Percentiles rank a stretch among this genome's conserved stretches.
These are phyloP conservation scores for Huntiella savannae DNA, from an alignment of 2,329 filamentous ascomycete genomes.

Conservation along the genomic window DNA sequence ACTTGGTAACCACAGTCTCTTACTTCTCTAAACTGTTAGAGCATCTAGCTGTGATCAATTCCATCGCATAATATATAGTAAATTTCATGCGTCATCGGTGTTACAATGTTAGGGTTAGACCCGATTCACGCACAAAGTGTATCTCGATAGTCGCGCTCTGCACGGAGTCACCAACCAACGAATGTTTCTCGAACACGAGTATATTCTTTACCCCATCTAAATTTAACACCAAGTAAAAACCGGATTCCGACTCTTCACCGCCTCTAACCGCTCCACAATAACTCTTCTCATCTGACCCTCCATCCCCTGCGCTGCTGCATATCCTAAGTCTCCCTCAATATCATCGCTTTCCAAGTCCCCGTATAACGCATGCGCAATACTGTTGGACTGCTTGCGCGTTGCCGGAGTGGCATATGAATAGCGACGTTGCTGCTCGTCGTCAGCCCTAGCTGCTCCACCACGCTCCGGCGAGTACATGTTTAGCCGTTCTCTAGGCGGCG, in stretches of 20 bases:
- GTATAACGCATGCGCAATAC: conserved; percentile 34
- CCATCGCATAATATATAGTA: no score
- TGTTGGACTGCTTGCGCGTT: conserved; percentile 28
- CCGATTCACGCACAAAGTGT: no score
- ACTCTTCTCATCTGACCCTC: conserved; percentile 83
- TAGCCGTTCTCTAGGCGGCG: conserved; percentile 14
- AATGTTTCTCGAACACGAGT: background rate
- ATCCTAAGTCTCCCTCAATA: conserved; percentile 80
- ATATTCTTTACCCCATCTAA: background rate
- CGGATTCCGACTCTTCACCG: conserved; percentile 85
- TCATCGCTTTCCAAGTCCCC: conserved; percentile 48
- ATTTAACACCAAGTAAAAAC: conserved; percentile 90
- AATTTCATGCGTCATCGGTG: no score
- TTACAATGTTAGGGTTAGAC: no score
- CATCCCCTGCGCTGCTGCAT: conserved; percentile 83
- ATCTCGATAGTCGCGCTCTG: background rate
- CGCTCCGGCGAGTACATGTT: conserved; percentile 27
- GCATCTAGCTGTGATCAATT: no score
- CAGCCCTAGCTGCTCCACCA: background rate
- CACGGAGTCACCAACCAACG: background rate
- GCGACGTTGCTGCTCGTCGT: conserved; percentile 22
- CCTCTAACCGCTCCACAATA: conserved; percentile 88
- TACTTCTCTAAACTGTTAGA: no score
- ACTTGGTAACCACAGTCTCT: no score
- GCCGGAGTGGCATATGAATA: conserved; percentile 34